A percentile compares a stretch with the other conserved stretches of the same genome.
These are phyloP conservation scores for Platanus orientalis DNA, from an alignment of 164 flowering plant genomes.

Conservation along the genomic window DNA sequence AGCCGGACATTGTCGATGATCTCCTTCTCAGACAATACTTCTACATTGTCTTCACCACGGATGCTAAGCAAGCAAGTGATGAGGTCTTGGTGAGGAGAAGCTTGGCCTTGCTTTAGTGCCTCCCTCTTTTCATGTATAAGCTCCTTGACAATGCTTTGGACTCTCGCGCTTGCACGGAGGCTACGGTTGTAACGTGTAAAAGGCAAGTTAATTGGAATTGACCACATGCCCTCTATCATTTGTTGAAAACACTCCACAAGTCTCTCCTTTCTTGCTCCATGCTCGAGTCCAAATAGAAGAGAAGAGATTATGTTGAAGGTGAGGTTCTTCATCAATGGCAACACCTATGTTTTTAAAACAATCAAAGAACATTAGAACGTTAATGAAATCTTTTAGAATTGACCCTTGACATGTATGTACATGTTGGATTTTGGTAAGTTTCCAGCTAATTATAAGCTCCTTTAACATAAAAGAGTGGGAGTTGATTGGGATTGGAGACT, in stretches of 20 bases:
- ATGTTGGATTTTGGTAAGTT: neutral
- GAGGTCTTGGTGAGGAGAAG: slow-evolving; percentile 45
- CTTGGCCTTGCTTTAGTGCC: slow-evolving; percentile 27
- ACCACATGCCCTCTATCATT: slow-evolving; percentile 55
- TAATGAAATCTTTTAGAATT: no score
- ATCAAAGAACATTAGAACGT: no score
- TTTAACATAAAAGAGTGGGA: no score
- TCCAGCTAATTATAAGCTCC: no score
- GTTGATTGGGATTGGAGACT: no score
- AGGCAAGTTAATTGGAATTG: slow-evolving; percentile 62
- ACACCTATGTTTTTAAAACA: no score
- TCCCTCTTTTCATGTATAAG: slow-evolving; percentile 35
- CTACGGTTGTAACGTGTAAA: slow-evolving; percentile 58
- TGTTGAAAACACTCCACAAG: slow-evolving; percentile 28
- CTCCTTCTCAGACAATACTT: slow-evolving; percentile 41
- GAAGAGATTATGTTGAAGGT: slow-evolving; percentile 63
- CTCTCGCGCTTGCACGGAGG: slow-evolving; percentile 39
- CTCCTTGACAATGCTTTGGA: slow-evolving; percentile 23
- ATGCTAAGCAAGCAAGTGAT: slow-evolving; percentile 50
- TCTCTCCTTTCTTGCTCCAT: slow-evolving; percentile 35
- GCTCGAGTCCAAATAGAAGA: slow-evolving; percentile 46
- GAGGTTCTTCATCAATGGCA: slow-evolving; percentile 60
- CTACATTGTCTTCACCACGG: slow-evolving; percentile 12
- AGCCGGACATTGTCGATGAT: slow-evolving; percentile 47
- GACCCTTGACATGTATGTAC: neutral